Percentiles rank a stretch among this genome's conserved stretches.
Evolutionary conservation across 306 rosid genomes (phyloP).

Genomic region (Cucumis hystrix): DNA sequence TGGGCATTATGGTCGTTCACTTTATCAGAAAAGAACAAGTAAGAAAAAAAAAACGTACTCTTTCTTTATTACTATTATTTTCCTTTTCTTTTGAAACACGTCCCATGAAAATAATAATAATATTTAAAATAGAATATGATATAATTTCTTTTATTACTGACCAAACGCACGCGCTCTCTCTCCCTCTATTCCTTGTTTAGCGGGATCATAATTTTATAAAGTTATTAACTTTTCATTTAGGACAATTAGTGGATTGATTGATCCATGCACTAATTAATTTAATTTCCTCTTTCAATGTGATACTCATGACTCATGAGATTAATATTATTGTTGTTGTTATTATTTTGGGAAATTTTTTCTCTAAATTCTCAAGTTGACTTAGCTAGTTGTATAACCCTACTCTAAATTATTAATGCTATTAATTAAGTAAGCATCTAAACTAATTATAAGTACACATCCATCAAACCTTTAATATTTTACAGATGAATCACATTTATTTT

Average conservation of each 20-base stretch:
- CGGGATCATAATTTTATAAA: neutral
- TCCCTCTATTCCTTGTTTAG: neutral
- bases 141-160: no score
- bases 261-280: neutral
- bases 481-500: no score
- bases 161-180: neutral
- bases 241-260: neutral
- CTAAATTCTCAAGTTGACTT: no score
- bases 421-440: no score
- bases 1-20: neutral
- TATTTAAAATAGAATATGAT: no score
- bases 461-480: no score
- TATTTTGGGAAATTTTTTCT: no score
- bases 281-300: neutral
- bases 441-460: no score
- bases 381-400: no score
- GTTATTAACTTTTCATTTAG: neutral
- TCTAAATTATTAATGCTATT: no score
- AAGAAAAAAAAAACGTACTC: neutral
- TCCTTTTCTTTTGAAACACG: neutral
- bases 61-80: neutral
- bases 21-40: neutral
- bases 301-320: no score
- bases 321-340: no score
- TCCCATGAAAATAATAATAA: neutral